Base-by-base conservation (phyloP, 2,329 filamentous ascomycete species). In the Aspergillus quadrilineatus region DNA sequence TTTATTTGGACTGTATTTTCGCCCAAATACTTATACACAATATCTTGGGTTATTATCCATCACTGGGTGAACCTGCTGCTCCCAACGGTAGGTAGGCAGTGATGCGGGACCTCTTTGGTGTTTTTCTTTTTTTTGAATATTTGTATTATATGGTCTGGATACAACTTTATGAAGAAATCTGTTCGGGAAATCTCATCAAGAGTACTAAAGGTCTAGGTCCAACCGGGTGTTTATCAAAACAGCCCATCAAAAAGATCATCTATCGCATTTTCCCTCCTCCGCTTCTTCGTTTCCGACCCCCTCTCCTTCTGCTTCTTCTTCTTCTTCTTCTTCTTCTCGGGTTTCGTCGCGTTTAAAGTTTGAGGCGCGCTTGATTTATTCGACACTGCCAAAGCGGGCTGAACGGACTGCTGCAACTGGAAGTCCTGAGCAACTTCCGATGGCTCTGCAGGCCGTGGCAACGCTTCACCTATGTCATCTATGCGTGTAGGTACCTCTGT, bases 1-100 rank as follows among this genome's bases (percentile, higher is more conserved):
- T 99, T 99, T 71, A 92, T 99, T 60, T 99, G 94, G 94, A 97
- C 93, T 0, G 94, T 99, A 9, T 99, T 99, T 73, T 96, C 90
- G 62, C 94, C 94, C 0, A 99, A 97, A 74, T 97, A 92, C 73
- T 76, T 99, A 63, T 99, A 96, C 72, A 89, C 86, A 61, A 88
- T 94, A 80, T 91, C 89, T 12, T 99, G 94, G 95, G 86, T 84
- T 60, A 69, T 93, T 45, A 89, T 85, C 6, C 90, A 92, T 77
- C 93, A 99, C 82, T 70, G 82, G 37, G 79, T 93, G 43, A 92
- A 93, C 71, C 65, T 92, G 34, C 77, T 82, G 4, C 17, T 55
- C 41, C 48, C 43, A 10, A 12, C 8, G 12, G 34, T 48, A n/a
- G 26, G 6, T 17, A 43, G 49, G 36, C 51, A 41, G 14, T 30